A percentile compares a stretch with the other conserved stretches of the same genome.
Evolutionary conservation across 257 asterid genomes (phyloP).

Genomic region (Nicotiana tomentosiformis): DNA sequence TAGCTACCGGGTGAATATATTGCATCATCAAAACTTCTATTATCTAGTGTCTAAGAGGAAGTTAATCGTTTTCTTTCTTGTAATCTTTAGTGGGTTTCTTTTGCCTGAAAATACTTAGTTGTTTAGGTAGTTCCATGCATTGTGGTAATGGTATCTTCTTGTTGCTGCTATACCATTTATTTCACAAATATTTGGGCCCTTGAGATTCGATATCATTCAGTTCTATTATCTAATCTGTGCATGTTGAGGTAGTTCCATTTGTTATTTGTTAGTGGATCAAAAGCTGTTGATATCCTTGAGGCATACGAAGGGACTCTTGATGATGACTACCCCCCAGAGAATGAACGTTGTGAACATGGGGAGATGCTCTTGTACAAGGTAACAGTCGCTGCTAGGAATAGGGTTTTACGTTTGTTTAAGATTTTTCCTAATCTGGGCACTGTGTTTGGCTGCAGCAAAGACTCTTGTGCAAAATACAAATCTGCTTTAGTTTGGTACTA

Average conservation of each 20-base stretch:
- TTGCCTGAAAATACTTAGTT: not conserved
- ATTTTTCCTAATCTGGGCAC: not conserved
- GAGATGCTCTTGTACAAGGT: conserved; percentile 99
- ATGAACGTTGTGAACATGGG: conserved; percentile 92
- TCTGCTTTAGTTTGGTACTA: not conserved
- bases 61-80: not conserved
- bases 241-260: conserved; percentile 13
- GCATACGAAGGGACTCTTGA: conserved; percentile 99
- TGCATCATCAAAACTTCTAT: not conserved
- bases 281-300: conserved; percentile 95
- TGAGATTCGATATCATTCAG: not conserved
- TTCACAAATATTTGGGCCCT: not conserved
- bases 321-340: conserved; percentile 95
- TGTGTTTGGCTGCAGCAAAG: not conserved
- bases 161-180: not conserved
- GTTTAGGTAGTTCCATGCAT: not conserved
- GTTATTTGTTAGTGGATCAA: conserved; percentile 58
- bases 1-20: not conserved
- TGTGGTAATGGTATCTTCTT: not conserved
- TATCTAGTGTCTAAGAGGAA: not conserved
- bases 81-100: not conserved
- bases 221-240: not conserved
- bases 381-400: conserved; percentile 1
- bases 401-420: not conserved
- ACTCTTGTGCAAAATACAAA: not conserved